phyloP scores from a whole-genome alignment of 371 early-diverging fungal species.

The Mucor plumbeus region DNA sequence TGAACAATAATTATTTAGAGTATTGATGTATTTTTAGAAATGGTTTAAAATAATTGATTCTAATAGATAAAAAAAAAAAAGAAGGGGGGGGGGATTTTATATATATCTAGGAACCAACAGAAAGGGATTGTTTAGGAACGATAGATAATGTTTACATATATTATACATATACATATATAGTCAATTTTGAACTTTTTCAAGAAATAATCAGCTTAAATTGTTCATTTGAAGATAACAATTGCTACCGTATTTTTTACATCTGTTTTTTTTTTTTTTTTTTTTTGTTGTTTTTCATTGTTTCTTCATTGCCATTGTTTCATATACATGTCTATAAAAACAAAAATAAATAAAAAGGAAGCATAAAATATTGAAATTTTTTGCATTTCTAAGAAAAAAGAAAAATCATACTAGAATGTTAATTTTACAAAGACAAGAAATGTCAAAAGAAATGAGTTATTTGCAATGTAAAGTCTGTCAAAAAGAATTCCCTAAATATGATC shows the following conservation, averaged over 20 bases:
- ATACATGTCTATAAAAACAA: not conserved
- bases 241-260: not conserved
- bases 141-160: no score
- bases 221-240: no score
- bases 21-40: no score
- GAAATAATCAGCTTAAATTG: no score
- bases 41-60: no score
- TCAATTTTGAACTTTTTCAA: no score
- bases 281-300: no score
- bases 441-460: constrained; percentile 2
- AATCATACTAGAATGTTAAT: not conserved
- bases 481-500: constrained; percentile 41
- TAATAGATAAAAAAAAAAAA: no score
- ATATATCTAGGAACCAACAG: no score
- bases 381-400: not conserved
- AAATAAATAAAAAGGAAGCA: constrained; percentile 7
- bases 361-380: not conserved
- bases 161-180: no score
- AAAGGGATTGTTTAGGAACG: no score
- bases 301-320: not conserved
- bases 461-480: constrained; percentile 39
- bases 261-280: not conserved
- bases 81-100: no score
- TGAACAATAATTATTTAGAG: not conserved
- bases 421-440: not conserved